Base-by-base conservation (phyloP, 768 basidiomycete genomes). In the Lactarius pseudohatsudake region DNA sequence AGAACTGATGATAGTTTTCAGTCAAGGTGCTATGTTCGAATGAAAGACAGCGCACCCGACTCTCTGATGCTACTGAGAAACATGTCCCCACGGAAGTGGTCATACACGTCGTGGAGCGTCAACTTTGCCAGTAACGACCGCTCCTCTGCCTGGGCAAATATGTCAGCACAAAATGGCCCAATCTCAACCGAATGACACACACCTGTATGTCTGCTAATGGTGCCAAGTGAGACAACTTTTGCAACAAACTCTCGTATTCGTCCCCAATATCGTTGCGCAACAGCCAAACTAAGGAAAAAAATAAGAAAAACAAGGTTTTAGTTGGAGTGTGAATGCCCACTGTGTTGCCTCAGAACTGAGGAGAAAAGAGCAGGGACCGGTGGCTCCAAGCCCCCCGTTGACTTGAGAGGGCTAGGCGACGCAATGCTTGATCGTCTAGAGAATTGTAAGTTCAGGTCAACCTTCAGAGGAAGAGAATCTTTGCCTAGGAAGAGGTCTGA, bases 11-110 rank as follows among this genome's bases (percentile, higher is more conserved):
- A 40, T 38, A 30, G 3, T 20, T 7, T 61, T 56, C 34, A 65
- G 53, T 50, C 57, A 57, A 26, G 41, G n/a, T 43, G 55, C 11
- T 13, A 13, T 20, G 53, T n/a, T 32, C 11, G 40, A 43, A 63
- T 56, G 16, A 41, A 32, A 53, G 18, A 9, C 45, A 47, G 78
- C 92, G 41, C 72, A 96, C 95, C 88, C 1, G 96, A 96, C 74
- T 98, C 96, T 0, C 89, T 84, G 28, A 98, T 78, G 20, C 95
- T 95, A 72, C 89, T 94, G 65, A 97, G 80, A 74, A 95, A 91
- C 80, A 97, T 91, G 74, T 98, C 95, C 0, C 86, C 82, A 38
- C 85, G 85, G 79, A 96, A 93, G 8, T 86, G 86, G 43, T 83
- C 82, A 70, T 95, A 88, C 1, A 90, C 90, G 32, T 88, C 84